Percentiles rank a stretch among this genome's conserved stretches.
Conservation (phyloP, 768 basidiomycete genomes). For the Filobasidium wieringae region DNA sequence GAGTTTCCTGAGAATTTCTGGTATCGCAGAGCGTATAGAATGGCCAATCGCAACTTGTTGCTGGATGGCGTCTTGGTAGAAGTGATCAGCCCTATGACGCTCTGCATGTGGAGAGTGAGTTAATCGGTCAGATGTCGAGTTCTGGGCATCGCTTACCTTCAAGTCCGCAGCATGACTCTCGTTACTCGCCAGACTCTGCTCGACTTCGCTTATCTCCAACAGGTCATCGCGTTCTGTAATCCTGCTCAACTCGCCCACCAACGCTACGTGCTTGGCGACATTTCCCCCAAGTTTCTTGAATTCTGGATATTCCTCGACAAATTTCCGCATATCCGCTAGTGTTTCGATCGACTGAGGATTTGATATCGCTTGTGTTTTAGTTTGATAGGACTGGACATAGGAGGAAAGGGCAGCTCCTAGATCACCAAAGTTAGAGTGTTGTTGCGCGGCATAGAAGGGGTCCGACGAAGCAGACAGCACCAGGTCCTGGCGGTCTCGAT, state of each 20-base stretch:
- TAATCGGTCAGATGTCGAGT: neutral
- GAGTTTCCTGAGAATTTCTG: slow-evolving; percentile 77
- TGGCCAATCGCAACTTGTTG: slow-evolving; percentile 81
- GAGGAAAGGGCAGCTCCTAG: slow-evolving; percentile 79
- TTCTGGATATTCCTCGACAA: slow-evolving; percentile 97
- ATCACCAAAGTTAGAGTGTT: slow-evolving; percentile 90
- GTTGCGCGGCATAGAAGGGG: slow-evolving; percentile 82
- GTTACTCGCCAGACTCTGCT: slow-evolving; percentile 88
- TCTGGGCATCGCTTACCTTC: slow-evolving; percentile 47
- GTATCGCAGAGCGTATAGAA: slow-evolving; percentile 84
- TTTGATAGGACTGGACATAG: slow-evolving; percentile 78
- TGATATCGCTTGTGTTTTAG: slow-evolving; percentile 25
- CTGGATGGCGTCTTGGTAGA: slow-evolving; percentile 56
- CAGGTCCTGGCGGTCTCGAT: slow-evolving; percentile 89
- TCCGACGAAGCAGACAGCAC: slow-evolving; percentile 83
- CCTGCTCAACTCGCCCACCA: slow-evolving; percentile 90
- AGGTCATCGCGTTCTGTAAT: slow-evolving; percentile 75
- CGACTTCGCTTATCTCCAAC: slow-evolving; percentile 82
- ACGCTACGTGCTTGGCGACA: slow-evolving; percentile 93
- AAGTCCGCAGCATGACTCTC: slow-evolving; percentile 68
- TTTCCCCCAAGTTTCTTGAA: slow-evolving; percentile 93
- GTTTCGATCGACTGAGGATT: slow-evolving; percentile 73
- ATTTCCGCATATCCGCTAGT: slow-evolving; percentile 89
- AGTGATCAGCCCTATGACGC: slow-evolving; percentile 65
- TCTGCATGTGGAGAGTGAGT: slow-evolving; percentile 43